Conservation (phyloP, 208 protist species). For the Leishmania tropica region DNA sequence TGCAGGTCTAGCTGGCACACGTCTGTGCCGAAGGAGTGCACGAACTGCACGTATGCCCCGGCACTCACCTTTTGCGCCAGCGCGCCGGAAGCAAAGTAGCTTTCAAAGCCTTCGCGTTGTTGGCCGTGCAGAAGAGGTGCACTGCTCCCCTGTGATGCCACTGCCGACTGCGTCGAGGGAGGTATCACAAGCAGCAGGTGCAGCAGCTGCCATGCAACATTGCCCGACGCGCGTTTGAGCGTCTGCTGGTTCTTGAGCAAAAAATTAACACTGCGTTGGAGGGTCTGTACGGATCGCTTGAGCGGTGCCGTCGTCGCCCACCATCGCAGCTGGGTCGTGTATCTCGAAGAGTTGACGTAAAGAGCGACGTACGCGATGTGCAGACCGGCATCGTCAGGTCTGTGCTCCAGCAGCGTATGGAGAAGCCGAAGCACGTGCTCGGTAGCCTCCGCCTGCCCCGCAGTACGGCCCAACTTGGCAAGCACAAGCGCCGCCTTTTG, state of each 20-base stretch:
- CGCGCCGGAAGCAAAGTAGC: background rate
- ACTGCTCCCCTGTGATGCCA: background rate
- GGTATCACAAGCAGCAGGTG: slow-evolving; percentile 25
- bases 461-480: slow-evolving; percentile 44
- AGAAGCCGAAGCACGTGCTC: slow-evolving; percentile 47
- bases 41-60: slow-evolving; percentile 22
- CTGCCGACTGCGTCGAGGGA: background rate
- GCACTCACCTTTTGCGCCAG: slow-evolving; percentile 4
- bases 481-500: slow-evolving; percentile 68
- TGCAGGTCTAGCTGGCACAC: background rate
- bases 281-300: slow-evolving; percentile 13
- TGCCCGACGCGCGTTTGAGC: slow-evolving; percentile 13
- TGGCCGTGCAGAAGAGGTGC: background rate
- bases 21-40: slow-evolving; percentile 15
- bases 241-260: background rate
- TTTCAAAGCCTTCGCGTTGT: slow-evolving; percentile 7
- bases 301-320: slow-evolving; percentile 6
- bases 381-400: slow-evolving; percentile 37
- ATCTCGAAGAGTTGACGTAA: slow-evolving; percentile 33
- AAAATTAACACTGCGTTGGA: background rate
- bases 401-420: slow-evolving; percentile 6
- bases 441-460: slow-evolving; percentile 10
- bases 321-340: slow-evolving; percentile 12
- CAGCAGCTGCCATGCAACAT: slow-evolving; percentile 33
- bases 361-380: slow-evolving; percentile 56